Base-by-base conservation (phyloP, 305 asterid genomes). In the Caryopteris hybrid region DNA sequence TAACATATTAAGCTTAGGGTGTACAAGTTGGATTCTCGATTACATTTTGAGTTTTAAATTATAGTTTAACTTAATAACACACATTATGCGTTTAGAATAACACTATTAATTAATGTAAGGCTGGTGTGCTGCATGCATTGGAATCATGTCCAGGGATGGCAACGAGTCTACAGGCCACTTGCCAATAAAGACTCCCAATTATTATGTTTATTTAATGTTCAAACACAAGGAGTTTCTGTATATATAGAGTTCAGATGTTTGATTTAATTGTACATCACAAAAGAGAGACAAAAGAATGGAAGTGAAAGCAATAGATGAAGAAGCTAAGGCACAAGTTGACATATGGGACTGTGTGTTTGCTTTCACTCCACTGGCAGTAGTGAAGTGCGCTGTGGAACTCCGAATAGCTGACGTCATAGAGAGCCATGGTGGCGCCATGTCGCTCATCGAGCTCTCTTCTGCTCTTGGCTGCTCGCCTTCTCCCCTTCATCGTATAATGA, bases 361-460 rank as follows among this genome's bases (percentile, higher is more conserved):
- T 1, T 88, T 85, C 76, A 71, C 88, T 21, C 95, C 88, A 62
- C 77, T 81, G 88, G 96, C 91, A 1, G 88, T 80, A 0, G 80
- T 91, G 5, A 88, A 87, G 50, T 88, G 95, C 36, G 95, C 93
- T 31, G 72, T 88, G 29, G 86, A 91, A 38, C 85, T 91, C 39
- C 74, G 77, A 12, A 87, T 91, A n/a, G 58, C 95, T 9, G 96
- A 91, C 2, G 63, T 72, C 6, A 13, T 91, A 14, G 95, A 88
- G 63, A 61, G 47, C 61, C 77, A 81, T 0, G 79, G 79, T 16
- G 83, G 82, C 20, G 62, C 82, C 62, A 61, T 81, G 67, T 64
- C 83, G 0, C 87, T 80, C 3, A 3, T 72, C 2, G 79, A 63
- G 29, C 82, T 88, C 3, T 81, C 97, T 10, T 20, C 81, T 0